A percentile compares a stretch with the other conserved stretches of the same genome.
Conservation (phyloP, 768 basidiomycete species). For the Auriscalpium microsporum region DNA sequence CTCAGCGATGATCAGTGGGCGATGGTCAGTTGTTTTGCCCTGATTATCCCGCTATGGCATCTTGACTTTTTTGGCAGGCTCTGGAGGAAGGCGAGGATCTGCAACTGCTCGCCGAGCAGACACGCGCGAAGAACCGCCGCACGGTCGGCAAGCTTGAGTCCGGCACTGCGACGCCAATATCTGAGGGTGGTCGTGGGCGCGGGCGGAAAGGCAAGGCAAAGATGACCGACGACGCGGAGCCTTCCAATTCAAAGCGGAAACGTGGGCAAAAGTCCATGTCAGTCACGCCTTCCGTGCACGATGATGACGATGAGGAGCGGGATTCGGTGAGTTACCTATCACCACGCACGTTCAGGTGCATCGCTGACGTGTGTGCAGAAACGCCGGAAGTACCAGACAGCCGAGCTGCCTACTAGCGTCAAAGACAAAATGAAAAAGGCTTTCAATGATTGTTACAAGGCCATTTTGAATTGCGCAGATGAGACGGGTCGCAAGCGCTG, state of each 20-base stretch:
- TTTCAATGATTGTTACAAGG: conserved; percentile 67
- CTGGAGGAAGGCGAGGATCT: conserved; percentile 78
- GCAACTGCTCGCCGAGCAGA: conserved; percentile 60
- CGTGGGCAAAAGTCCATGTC: conserved; percentile 64
- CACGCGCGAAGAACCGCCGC: conserved; percentile 56
- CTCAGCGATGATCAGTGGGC: conserved; percentile 93
- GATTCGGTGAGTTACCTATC: conserved; percentile 41
- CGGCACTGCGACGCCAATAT: conserved; percentile 50
- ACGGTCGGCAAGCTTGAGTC: conserved; percentile 52
- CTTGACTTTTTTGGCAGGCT: conserved; percentile 33
- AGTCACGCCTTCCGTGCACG: conserved; percentile 62
- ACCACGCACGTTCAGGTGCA: neutral
- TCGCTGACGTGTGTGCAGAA: conserved; percentile 40
- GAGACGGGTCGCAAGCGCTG: conserved; percentile 71
- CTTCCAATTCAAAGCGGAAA: conserved; percentile 62
- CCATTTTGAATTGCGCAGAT: conserved; percentile 66
- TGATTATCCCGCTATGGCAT: neutral
- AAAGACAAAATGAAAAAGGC: conserved; percentile 79
- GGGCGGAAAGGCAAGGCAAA: conserved; percentile 52
- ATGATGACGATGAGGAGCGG: conserved; percentile 73
- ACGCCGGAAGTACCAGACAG: conserved; percentile 69
- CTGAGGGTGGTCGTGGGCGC: conserved; percentile 50
- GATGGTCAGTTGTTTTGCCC: conserved; percentile 39
- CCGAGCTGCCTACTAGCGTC: conserved; percentile 48
- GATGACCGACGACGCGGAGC: conserved; percentile 28